phyloP scores from a whole-genome alignment of 768 basidiomycete genomes.

The Royoungia palumana region DNA sequence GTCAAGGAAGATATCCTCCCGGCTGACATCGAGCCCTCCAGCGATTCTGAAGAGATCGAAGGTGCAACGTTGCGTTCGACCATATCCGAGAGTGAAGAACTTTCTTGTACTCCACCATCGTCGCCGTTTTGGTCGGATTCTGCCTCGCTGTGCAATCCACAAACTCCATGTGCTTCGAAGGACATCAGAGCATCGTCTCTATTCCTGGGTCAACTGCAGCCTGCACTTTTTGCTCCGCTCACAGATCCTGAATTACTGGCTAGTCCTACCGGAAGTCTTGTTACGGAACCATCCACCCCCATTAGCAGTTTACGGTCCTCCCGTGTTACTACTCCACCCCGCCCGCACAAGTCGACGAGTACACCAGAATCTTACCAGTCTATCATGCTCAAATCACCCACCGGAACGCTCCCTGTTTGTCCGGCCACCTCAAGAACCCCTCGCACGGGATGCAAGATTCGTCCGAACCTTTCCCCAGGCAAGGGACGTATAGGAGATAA shows the following conservation, averaged over 20 bases:
- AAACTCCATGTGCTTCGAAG: neutral
- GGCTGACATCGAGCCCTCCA: constrained; percentile 21
- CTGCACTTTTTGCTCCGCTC: constrained; percentile 24
- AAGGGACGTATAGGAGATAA: constrained; percentile 47
- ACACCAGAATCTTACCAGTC: constrained; percentile 33
- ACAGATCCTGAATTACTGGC: neutral
- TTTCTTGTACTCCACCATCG: constrained; percentile 7
- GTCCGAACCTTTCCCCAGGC: constrained; percentile 32
- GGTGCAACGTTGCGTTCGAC: constrained; percentile 6
- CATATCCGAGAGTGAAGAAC: constrained; percentile 9
- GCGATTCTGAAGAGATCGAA: constrained; percentile 23
- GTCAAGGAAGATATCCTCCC: neutral
- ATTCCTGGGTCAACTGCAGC: constrained; percentile 26
- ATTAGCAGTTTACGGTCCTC: constrained; percentile 12
- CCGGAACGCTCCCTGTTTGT: constrained; percentile 25
- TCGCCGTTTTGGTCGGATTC: constrained; percentile 4
- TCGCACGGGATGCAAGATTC: constrained; percentile 18
- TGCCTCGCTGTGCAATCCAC: constrained; percentile 3
- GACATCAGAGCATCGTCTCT: constrained; percentile 11
- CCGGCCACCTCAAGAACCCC: constrained; percentile 34
- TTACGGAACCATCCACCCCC: constrained; percentile 30
- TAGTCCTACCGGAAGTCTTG: neutral
- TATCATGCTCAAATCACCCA: constrained; percentile 25
- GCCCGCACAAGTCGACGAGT: constrained; percentile 34
- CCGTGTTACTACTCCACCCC: constrained; percentile 32